Evolutionary conservation across 2,329 filamentous ascomycete species (phyloP).

Genomic region (Nemania sp.): DNA sequence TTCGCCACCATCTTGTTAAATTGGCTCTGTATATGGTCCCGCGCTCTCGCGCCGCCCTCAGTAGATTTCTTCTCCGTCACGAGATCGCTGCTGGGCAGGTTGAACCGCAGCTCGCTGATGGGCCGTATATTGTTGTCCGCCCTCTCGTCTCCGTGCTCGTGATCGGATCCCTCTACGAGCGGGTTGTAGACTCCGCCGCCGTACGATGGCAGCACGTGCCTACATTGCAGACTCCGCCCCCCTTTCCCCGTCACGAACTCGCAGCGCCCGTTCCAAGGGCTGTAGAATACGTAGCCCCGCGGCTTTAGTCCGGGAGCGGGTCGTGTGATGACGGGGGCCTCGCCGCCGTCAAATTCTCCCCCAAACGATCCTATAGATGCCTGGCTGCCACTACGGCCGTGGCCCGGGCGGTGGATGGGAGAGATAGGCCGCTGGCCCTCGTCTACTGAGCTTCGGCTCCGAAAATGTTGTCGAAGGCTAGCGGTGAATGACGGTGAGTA

Average conservation of each 20-base stretch:
- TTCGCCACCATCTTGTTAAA: constrained; percentile 37
- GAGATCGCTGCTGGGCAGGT: constrained; percentile 68
- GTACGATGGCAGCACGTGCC: constrained; percentile 65
- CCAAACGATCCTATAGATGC: constrained; percentile 44
- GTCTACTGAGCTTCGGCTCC: constrained; percentile 41
- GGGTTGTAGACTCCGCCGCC: constrained; percentile 48
- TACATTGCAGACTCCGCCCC: constrained; percentile 75
- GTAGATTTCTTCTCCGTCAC: constrained; percentile 45
- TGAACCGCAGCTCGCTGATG: constrained; percentile 88
- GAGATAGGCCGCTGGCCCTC: constrained; percentile 36
- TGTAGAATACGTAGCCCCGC: constrained; percentile 76
- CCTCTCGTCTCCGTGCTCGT: constrained; percentile 40
- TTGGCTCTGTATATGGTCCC: constrained; percentile 47
- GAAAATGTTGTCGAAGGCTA: constrained; percentile 53
- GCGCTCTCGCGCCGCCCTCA: constrained; percentile 42
- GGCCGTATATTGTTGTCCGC: constrained; percentile 37
- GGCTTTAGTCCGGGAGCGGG: constrained; percentile 56
- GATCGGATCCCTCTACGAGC: constrained; percentile 45
- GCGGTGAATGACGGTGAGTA: constrained; percentile 57
- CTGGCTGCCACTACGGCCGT: constrained; percentile 40
- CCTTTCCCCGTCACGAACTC: constrained; percentile 80
- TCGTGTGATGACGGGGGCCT: constrained; percentile 44
- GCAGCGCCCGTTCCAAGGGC: constrained; percentile 86
- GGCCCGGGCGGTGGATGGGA: constrained; percentile 31
- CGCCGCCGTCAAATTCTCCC: constrained; percentile 37